These are phyloP conservation scores for Acanthamoeba culbertsoni DNA, from an alignment of 208 protist genomes.

Conservation along the genomic window DNA sequence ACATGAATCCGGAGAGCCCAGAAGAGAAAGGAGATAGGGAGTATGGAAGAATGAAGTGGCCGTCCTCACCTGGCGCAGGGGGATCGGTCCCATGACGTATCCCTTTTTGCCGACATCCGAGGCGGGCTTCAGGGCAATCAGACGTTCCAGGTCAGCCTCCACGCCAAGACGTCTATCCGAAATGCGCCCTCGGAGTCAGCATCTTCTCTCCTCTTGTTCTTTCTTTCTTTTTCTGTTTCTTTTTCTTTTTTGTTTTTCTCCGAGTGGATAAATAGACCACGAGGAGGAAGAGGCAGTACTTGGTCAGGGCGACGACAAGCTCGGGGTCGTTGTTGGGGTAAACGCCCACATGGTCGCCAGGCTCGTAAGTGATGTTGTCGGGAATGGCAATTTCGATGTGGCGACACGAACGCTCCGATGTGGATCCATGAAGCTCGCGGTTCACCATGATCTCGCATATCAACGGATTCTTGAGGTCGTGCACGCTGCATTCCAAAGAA, in stretches of 20 bases:
- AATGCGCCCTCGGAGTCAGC: too few relatives aligned
- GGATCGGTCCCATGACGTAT: background rate
- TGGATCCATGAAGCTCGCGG: conserved; percentile 69
- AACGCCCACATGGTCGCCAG: conserved; percentile 94
- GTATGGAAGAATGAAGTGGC: background rate
- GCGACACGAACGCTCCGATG: conserved; percentile 83
- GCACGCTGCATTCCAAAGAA: background rate
- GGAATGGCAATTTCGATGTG: conserved; percentile 89
- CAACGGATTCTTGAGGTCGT: conserved; percentile 73
- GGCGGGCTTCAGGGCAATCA: background rate
- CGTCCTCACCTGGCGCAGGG: background rate
- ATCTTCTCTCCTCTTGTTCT: too few relatives aligned
- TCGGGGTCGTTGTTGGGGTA: conserved; percentile 89
- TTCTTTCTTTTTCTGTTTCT: too few relatives aligned
- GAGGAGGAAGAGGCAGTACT: conserved; percentile 65
- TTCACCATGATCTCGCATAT: conserved; percentile 63
- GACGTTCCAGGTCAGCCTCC: background rate
- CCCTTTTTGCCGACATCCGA: background rate
- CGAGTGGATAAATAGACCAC: background rate
- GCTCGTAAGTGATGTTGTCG: conserved; percentile 79
- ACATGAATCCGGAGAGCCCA: too few relatives aligned
- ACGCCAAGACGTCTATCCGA: background rate
- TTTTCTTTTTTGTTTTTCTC: too few relatives aligned
- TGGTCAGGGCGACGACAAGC: conserved; percentile 84
- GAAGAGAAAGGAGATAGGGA: background rate